Conservation (phyloP, 768 basidiomycete genomes). For the Mrakia blollopis region DNA sequence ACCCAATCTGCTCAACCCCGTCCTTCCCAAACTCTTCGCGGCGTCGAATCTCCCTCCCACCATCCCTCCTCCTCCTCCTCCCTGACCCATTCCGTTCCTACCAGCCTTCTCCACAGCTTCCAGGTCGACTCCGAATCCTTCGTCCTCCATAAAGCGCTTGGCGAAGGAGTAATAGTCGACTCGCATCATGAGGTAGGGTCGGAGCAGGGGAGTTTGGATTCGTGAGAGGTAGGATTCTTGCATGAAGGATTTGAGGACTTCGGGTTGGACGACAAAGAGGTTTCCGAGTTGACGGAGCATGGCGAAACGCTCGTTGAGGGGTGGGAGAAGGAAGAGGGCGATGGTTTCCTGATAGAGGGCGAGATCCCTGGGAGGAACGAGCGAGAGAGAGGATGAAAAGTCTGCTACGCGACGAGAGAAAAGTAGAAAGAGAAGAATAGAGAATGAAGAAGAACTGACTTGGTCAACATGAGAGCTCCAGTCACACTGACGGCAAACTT, state of each 20-base stretch:
- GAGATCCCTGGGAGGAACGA: slow-evolving; percentile 62
- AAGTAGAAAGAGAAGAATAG: no score
- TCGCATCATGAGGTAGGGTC: slow-evolving; percentile 83
- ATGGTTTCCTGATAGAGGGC: slow-evolving; percentile 93
- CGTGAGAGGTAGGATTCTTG: slow-evolving; percentile 81
- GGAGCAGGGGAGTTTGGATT: slow-evolving; percentile 77
- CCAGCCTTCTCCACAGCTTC: slow-evolving; percentile 11
- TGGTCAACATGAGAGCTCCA: slow-evolving; percentile 95
- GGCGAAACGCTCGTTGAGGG: slow-evolving; percentile 90
- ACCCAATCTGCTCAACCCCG: slow-evolving; percentile 15
- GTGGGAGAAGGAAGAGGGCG: slow-evolving; percentile 70
- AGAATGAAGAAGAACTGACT: slow-evolving; percentile 54
- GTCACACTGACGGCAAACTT: slow-evolving; percentile 96
- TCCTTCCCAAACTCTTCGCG: background rate
- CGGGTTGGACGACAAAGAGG: slow-evolving; percentile 91
- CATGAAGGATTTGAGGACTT: slow-evolving; percentile 91
- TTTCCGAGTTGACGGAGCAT: slow-evolving; percentile 97
- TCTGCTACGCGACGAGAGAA: background rate
- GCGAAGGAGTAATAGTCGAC: slow-evolving; percentile 66
- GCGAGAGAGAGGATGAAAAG: slow-evolving; percentile 14
- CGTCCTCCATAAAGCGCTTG: slow-evolving; percentile 29
- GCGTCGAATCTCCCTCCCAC: background rate
- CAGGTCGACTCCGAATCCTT: slow-evolving; percentile 28
- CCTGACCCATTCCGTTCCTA: background rate
- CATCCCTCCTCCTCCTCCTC: slow-evolving; percentile 4